phyloP scores from a whole-genome alignment of 371 early-diverging fungal species.

The Homolaphlyctis polyrhiza region DNA sequence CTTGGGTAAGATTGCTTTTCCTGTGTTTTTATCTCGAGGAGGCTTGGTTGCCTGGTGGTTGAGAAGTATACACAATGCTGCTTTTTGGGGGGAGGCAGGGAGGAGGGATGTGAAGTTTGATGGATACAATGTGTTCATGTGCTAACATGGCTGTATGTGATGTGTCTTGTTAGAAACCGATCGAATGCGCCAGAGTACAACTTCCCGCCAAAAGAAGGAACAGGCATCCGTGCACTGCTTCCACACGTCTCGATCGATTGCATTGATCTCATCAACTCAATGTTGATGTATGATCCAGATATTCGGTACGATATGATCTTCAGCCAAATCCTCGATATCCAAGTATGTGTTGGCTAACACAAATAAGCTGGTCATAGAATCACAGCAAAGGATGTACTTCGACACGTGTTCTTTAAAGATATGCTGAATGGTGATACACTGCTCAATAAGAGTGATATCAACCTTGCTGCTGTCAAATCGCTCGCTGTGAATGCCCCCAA shows the following conservation, averaged over 20 bases:
- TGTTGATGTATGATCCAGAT: constrained; percentile 46
- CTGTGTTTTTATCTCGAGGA: constrained; percentile 3
- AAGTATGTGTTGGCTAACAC: constrained; percentile 2
- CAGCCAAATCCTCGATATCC: neutral
- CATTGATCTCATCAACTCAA: constrained; percentile 31
- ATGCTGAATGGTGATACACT: constrained; percentile 10
- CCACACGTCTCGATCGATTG: constrained; percentile 37
- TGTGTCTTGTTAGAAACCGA: constrained; percentile 19
- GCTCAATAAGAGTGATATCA: neutral
- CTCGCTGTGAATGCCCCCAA: neutral
- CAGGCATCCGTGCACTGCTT: constrained; percentile 35
- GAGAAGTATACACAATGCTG: too few species aligned
- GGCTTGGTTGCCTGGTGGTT: neutral
- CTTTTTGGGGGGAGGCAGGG: too few species aligned
- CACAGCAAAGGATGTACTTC: constrained; percentile 73
- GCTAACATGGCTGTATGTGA: constrained; percentile 5
- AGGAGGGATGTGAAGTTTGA: too few species aligned
- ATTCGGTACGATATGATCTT: constrained; percentile 34
- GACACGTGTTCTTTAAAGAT: constrained; percentile 81
- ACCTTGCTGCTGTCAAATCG: neutral
- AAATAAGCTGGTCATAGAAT: constrained; percentile 42
- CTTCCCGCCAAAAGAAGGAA: constrained; percentile 41
- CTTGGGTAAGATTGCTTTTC: constrained; percentile 30
- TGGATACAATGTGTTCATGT: constrained; percentile 7
- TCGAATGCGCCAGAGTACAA: constrained; percentile 29